Conservation (phyloP, 163 green algal species). For the Smithsoniella earleae region DNA sequence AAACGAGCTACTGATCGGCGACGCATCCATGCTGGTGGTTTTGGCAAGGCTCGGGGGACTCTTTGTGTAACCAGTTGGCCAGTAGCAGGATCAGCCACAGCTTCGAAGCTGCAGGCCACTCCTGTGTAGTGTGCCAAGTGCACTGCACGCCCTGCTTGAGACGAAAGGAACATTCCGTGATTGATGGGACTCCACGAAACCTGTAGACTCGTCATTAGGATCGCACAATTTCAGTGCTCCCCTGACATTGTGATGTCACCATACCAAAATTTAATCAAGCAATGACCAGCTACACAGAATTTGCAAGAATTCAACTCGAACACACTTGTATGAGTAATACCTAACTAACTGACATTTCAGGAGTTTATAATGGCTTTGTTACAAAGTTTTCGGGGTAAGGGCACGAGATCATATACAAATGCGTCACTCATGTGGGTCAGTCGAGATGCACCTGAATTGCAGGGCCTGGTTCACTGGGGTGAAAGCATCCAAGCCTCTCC, state of each 20-base stretch:
- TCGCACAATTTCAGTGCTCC: no score
- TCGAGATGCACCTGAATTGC: conserved; percentile 31
- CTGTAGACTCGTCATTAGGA: no score
- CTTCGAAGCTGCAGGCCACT: conserved; percentile 37
- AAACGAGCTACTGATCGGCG: conserved; percentile 65
- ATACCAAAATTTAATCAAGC: no score
- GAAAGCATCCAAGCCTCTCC: conserved; percentile 23
- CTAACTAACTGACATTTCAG: no score
- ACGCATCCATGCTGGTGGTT: conserved; percentile 76
- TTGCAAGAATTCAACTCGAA: no score
- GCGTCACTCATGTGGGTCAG: no score
- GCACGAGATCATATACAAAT: no score
- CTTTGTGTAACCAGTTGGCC: neutral
- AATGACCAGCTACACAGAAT: no score
- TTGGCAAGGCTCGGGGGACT: conserved; percentile 42
- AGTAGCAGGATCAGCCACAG: neutral
- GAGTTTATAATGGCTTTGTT: no score
- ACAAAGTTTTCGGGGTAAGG: no score
- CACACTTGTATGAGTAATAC: no score
- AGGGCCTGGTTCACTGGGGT: neutral
- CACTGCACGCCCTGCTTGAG: conserved; percentile 55
- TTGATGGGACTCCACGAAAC: conserved; percentile 64
- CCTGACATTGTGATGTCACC: no score
- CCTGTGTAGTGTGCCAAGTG: conserved; percentile 30
- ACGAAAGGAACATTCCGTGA: conserved; percentile 87